Evolutionary conservation across 2,329 filamentous ascomycete genomes (phyloP).

Genomic region (Zarea fungicola): DNA sequence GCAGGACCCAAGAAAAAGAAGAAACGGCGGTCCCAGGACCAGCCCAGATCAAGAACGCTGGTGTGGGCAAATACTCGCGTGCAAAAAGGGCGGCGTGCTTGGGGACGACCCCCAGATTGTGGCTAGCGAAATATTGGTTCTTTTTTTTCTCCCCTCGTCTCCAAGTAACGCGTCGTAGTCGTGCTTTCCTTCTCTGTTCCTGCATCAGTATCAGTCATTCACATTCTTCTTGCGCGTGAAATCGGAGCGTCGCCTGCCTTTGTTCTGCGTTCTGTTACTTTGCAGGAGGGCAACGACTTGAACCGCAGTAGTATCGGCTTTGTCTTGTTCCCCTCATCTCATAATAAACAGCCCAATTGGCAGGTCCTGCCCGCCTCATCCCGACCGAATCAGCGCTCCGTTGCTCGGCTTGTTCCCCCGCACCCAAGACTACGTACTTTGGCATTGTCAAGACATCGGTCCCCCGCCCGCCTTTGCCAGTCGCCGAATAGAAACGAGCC

Average conservation of each 20-base stretch:
- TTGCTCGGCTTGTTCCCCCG: neutral
- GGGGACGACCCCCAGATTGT: conserved; percentile 1
- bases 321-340: neutral
- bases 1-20: neutral
- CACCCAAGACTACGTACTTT: neutral
- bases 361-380: conserved; percentile 1
- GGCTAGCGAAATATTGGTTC: neutral
- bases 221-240: too few species aligned
- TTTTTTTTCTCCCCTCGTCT: neutral
- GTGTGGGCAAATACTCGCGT: conserved; percentile 5
- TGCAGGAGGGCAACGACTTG: neutral
- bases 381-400: neutral
- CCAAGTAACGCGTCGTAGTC: neutral
- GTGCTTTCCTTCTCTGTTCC: neutral
- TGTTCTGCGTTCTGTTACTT: neutral
- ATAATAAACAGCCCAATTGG: neutral
- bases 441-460: neutral
- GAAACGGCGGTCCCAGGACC: conserved; percentile 4
- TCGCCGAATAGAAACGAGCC: conserved; percentile 5
- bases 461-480: neutral
- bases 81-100: conserved; percentile 8
- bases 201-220: neutral
- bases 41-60: conserved; percentile 2
- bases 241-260: neutral
- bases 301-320: too few species aligned